Base-by-base conservation (phyloP, 1,139 yeast species). In the Torulaspora pretoriensis region DNA sequence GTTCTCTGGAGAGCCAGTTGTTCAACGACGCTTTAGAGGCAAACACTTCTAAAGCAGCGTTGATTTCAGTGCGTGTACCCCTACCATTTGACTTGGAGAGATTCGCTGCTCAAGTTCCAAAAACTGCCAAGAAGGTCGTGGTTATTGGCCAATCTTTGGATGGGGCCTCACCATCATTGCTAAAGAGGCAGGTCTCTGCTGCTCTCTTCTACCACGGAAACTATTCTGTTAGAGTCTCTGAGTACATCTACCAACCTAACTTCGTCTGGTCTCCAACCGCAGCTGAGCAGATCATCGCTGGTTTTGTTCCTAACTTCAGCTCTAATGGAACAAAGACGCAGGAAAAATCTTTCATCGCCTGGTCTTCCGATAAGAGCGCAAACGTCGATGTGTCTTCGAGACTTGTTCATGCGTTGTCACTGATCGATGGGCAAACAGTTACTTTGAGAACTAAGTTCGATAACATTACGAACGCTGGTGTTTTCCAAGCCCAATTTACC, bases 141-240 rank as follows among this genome's bases (percentile, higher is more conserved):
- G 83, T 87, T 19, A 71, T 88, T 52, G 80, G 81, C 37, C 85
- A 81, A 61, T 68, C 72, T 24, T 56, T 63, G 39, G 64, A 67
- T 45, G 68, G 68, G 31, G 62, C 69, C 34, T 63, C 71, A 2
- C 50, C 57, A 14, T 68, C 78, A 24, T 57, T 71, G 6, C 68
- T 89, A 56, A 83, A 77, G 64, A 72, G 82, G 35, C 95, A 87
- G 55, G 80, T 86, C 49, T 75, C 86, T 43, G 83, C 95, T 10
- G 77, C 95, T 25, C 70, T 86, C 55, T 81, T 81, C 64, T 70
- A 79, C 50, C 78, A 77, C 30, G 71, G 71, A 35, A 63, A 70
- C 35, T 57, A 59, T 32, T 43, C 53, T n/a, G 46, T 68, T 33
- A 57, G 57, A 27, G 72, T 82, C 37, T 71, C 74, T 26, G 85